Evolutionary conservation across 2,329 filamentous ascomycete genomes (phyloP).

Genomic region (Sclerotinia borealis): DNA sequence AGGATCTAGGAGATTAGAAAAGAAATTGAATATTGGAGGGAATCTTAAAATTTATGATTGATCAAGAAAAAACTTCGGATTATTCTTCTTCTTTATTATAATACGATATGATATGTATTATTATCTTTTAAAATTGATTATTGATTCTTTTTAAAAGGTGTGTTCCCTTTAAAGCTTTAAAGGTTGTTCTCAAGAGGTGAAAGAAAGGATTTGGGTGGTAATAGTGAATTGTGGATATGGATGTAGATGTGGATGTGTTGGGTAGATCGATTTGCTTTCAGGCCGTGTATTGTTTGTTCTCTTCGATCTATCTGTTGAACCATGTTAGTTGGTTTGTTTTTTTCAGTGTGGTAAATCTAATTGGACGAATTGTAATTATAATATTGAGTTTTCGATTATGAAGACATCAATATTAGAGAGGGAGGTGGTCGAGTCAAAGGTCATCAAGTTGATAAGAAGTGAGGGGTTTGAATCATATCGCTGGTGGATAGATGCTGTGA

Average conservation of each 20-base stretch:
- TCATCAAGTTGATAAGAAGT: constrained; percentile 1
- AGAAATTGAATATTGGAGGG: neutral
- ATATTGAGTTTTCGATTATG: neutral
- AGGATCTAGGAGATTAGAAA: neutral
- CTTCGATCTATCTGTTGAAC: neutral
- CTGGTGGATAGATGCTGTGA: neutral
- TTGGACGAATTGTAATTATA: neutral
- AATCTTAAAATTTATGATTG: neutral
- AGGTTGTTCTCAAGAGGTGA: neutral
- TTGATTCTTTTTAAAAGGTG: neutral
- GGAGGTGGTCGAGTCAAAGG: neutral
- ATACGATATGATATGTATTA: neutral
- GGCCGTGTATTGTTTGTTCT: neutral
- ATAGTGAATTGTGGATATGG: too few relatives aligned
- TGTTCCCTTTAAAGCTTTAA: too few relatives aligned
- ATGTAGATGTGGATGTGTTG: neutral
- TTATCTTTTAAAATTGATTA: neutral
- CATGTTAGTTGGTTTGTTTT: neutral
- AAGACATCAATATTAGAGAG: neutral
- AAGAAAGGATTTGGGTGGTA: neutral
- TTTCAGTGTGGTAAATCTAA: neutral
- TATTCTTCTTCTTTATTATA: neutral
- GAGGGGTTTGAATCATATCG: neutral
- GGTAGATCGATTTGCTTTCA: neutral
- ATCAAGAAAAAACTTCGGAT: neutral